Evolutionary conservation across 2,329 filamentous ascomycete genomes (phyloP).

Genomic region (Sclerotinia subarctica): DNA sequence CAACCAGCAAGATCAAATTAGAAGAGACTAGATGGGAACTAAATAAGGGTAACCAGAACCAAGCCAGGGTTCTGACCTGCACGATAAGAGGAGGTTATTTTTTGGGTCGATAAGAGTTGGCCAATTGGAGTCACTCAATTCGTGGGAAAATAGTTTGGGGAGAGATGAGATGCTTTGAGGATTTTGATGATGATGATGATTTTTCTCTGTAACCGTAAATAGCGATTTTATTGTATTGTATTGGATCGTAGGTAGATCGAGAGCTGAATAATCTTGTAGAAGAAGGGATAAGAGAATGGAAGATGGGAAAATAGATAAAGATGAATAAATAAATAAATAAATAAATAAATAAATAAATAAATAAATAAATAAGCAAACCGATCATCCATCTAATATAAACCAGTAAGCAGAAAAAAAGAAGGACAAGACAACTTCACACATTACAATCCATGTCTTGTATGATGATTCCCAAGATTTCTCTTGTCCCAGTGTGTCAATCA

Average conservation of each 20-base stretch:
- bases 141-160: not conserved
- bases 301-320: not conserved
- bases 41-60: not conserved
- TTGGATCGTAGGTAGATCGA: not conserved
- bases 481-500: not conserved
- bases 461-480: constrained; percentile 2
- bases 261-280: too few relatives aligned
- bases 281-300: not conserved
- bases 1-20: not conserved
- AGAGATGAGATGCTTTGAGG: not conserved
- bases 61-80: not conserved
- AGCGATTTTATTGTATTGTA: not conserved
- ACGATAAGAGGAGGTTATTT: not conserved
- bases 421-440: not conserved
- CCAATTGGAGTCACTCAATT: constrained; percentile 11
- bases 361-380: not conserved
- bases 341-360: not conserved
- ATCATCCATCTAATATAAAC: constrained; percentile 1
- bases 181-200: not conserved
- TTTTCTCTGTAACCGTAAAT: not conserved
- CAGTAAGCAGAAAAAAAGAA: not conserved
- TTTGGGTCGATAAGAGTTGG: not conserved
- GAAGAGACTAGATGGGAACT: not conserved
- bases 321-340: constrained; percentile 1
- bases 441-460: not conserved